These are phyloP conservation scores for Jackrogersella multiformis DNA, from an alignment of 495 filamentous ascomycete species.

Conservation along the genomic window DNA sequence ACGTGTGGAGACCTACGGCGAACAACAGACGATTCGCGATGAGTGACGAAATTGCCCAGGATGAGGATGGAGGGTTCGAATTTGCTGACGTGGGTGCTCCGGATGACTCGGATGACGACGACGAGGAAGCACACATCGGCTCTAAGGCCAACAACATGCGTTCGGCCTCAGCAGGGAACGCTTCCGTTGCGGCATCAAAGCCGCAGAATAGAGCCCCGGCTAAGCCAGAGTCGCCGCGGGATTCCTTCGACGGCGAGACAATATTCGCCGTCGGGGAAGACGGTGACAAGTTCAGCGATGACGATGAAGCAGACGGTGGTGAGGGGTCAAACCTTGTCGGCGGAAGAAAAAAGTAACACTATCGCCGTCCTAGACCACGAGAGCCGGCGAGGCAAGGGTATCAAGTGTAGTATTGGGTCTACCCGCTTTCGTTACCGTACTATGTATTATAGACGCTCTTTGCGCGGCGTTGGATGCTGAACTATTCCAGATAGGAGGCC, in stretches of 20 bases:
- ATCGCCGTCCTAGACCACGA: not conserved
- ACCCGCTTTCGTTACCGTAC: conserved; percentile 40
- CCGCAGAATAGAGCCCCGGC: conserved; percentile 54
- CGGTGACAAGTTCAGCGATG: conserved; percentile 69
- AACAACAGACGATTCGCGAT: conserved; percentile 99
- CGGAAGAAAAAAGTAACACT: conserved; percentile 53
- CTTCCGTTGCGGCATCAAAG: conserved; percentile 33
- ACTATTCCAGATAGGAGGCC: not conserved
- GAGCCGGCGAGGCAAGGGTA: conserved; percentile 15
- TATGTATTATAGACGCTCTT: conserved; percentile 33
- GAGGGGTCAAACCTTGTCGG: conserved; percentile 67
- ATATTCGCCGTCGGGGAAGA: conserved; percentile 94
- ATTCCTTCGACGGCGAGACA: conserved; percentile 89
- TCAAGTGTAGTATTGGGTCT: conserved; percentile 18
- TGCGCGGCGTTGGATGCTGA: conserved; percentile 43
- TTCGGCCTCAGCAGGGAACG: conserved; percentile 19
- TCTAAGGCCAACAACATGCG: conserved; percentile 43
- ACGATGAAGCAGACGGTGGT: conserved; percentile 66
- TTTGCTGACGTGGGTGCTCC: conserved; percentile 88
- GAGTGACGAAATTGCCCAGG: conserved; percentile 98
- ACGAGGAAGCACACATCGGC: conserved; percentile 58
- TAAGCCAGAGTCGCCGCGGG: conserved; percentile 59
- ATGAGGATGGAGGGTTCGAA: conserved; percentile 95
- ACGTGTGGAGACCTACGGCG: conserved; percentile 94
- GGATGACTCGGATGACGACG: conserved; percentile 78